A percentile compares a stretch with the other conserved stretches of the same genome.
phyloP scores from a whole-genome alignment of 768 basidiomycete genomes.

The Xerocomellus chrysenteron region DNA sequence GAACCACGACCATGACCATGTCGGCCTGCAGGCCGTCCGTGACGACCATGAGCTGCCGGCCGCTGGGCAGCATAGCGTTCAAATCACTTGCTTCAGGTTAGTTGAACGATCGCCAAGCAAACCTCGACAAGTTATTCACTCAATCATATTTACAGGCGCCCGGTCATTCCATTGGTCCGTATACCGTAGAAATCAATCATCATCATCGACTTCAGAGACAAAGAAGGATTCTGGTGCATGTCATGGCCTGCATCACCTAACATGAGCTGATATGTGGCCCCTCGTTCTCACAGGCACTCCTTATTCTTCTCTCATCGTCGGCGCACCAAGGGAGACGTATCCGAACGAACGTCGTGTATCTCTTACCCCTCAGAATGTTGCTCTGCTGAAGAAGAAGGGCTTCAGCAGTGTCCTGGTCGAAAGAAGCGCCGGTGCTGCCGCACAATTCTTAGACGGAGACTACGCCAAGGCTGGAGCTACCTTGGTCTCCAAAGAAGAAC shows the following conservation, averaged over 20 bases:
- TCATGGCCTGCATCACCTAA: background rate
- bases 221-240: constrained; percentile 28
- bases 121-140: background rate
- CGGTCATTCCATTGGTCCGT: constrained; percentile 33
- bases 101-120: background rate
- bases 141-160: constrained; percentile 17
- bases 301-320: constrained; percentile 72
- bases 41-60: constrained; percentile 23
- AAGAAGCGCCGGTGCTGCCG: constrained; percentile 62
- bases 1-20: constrained; percentile 30
- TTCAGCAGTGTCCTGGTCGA: constrained; percentile 74
- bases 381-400: constrained; percentile 78
- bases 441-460: constrained; percentile 81
- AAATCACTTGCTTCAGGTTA: constrained; percentile 27
- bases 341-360: constrained; percentile 80
- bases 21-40: constrained; percentile 31
- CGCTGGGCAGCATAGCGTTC: constrained; percentile 14
- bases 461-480: constrained; percentile 79
- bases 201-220: constrained; percentile 10
- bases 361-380: constrained; percentile 76
- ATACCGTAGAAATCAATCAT: constrained; percentile 23
- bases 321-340: constrained; percentile 74
- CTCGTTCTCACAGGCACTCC: constrained; percentile 44
- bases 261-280: background rate
- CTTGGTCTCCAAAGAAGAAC: constrained; percentile 67